These are phyloP conservation scores for Plasmodium reichenowi DNA, from an alignment of 169 alveolate genomes.

Conservation along the genomic window DNA sequence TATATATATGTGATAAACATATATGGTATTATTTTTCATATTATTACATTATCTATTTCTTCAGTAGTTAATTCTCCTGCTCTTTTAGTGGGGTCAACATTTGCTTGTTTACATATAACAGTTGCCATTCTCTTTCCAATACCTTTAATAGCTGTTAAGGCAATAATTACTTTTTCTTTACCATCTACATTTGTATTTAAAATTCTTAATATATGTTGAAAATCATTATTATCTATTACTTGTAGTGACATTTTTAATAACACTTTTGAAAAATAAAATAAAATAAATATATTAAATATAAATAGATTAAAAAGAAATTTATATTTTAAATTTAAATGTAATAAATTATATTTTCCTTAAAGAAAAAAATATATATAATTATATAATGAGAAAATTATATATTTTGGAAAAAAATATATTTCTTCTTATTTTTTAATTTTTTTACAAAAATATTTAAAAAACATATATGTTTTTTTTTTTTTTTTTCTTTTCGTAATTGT, in stretches of 20 bases:
- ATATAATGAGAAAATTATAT: too few species aligned
- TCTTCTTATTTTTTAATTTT: too few species aligned
- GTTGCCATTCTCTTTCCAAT: conserved; percentile 98
- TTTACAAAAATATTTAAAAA: too few species aligned
- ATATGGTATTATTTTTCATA: neutral
- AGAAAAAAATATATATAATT: too few species aligned
- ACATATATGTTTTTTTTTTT: too few species aligned
- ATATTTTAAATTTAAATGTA: too few species aligned
- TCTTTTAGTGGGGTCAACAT: conserved; percentile 96
- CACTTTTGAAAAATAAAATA: neutral
- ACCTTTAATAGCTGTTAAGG: conserved; percentile 98
- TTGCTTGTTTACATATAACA: conserved; percentile 97
- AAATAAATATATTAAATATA: conserved; percentile 1
- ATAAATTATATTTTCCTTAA: too few species aligned
- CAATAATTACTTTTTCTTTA: conserved; percentile 96
- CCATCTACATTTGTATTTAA: conserved; percentile 99
- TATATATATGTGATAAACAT: neutral
- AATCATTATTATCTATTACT: conserved; percentile 90
- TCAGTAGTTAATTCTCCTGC: conserved; percentile 98
- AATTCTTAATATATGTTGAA: conserved; percentile 98
- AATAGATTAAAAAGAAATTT: too few species aligned
- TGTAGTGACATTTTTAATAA: conserved; percentile 82
- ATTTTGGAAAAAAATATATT: too few species aligned
- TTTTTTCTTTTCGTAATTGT: too few species aligned
- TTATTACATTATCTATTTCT: conserved; percentile 91